These are phyloP conservation scores for Marasmius fiardii DNA, from an alignment of 1,284 basidiomycete species.

Conservation along the genomic window DNA sequence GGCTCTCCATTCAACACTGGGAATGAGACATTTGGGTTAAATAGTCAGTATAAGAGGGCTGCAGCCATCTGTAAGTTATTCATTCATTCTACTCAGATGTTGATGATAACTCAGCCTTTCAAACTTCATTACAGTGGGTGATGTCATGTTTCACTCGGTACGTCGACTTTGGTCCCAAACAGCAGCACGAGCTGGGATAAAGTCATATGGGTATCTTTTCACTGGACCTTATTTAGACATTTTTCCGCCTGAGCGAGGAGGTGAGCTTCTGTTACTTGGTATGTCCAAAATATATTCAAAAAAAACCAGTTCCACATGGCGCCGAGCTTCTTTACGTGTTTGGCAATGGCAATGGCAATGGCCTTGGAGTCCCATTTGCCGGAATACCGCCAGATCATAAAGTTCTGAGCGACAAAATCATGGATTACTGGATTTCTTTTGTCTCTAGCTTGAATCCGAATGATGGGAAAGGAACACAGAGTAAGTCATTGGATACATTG, in stretches of 20 bases:
- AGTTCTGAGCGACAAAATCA: not conserved
- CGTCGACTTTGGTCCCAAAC: slow-evolving; percentile 4
- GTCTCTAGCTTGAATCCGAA: slow-evolving; percentile 4
- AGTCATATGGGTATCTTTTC: slow-evolving; percentile 7
- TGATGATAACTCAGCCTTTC: not conserved
- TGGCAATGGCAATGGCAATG: too few relatives aligned
- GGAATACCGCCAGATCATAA: not conserved
- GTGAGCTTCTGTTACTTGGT: not conserved
- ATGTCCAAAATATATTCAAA: not conserved
- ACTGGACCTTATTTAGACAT: not conserved
- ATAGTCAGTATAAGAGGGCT: slow-evolving; percentile 23
- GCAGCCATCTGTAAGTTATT: slow-evolving; percentile 9
- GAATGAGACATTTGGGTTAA: slow-evolving; percentile 26
- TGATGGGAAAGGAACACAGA: slow-evolving; percentile 3
- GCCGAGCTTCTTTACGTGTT: slow-evolving; percentile 1
- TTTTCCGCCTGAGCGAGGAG: not conserved
- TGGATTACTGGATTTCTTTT: slow-evolving; percentile 11
- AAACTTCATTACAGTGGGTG: not conserved
- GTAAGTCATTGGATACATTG: not conserved
- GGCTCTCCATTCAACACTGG: slow-evolving; percentile 30
- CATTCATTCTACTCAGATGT: not conserved
- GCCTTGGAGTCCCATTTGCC: not conserved
- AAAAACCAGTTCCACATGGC: not conserved
- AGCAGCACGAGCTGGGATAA: slow-evolving; percentile 1
- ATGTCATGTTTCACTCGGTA: slow-evolving; percentile 2